Evolutionary conservation across 805 yeast species (phyloP).

Genomic region (Kluyveromyces dobzhanskii): DNA sequence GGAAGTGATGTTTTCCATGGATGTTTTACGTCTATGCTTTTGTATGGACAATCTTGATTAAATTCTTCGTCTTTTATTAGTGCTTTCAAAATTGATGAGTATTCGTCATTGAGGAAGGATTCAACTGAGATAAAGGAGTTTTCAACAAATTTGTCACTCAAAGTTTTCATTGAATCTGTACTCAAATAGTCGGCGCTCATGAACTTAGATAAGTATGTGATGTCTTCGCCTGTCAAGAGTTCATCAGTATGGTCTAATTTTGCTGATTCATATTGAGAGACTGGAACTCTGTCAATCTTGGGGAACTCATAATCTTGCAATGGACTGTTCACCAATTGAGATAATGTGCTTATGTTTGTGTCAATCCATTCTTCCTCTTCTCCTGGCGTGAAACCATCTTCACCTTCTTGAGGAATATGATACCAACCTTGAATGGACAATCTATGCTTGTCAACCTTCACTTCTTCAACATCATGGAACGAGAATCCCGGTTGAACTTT

Average conservation of each 20-base stretch:
- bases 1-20: conserved; percentile 94
- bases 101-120: conserved; percentile 51
- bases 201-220: conserved; percentile 41
- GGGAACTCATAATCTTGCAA: conserved; percentile 79
- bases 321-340: conserved; percentile 68
- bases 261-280: conserved; percentile 19
- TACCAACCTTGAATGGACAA: conserved; percentile 98
- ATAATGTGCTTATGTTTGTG: conserved; percentile 71
- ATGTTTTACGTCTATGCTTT: conserved; percentile 41
- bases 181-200: conserved; percentile 48
- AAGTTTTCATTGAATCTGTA: conserved; percentile 29
- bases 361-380: conserved; percentile 57
- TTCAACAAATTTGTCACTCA: conserved; percentile 48
- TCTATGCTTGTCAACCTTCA: conserved; percentile 81
- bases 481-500: conserved; percentile 93
- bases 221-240: conserved; percentile 34
- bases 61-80: conserved; percentile 52
- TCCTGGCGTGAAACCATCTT: conserved; percentile 72
- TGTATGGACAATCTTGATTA: conserved; percentile 50
- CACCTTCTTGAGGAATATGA: conserved; percentile 93
- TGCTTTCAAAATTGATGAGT: conserved; percentile 38
- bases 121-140: conserved; percentile 64
- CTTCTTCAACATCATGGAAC: conserved; percentile 98
- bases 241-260: conserved; percentile 5
- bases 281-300: conserved; percentile 42